Base-by-base conservation (phyloP, 2,329 filamentous ascomycete genomes). In the Alternaria sp. region DNA sequence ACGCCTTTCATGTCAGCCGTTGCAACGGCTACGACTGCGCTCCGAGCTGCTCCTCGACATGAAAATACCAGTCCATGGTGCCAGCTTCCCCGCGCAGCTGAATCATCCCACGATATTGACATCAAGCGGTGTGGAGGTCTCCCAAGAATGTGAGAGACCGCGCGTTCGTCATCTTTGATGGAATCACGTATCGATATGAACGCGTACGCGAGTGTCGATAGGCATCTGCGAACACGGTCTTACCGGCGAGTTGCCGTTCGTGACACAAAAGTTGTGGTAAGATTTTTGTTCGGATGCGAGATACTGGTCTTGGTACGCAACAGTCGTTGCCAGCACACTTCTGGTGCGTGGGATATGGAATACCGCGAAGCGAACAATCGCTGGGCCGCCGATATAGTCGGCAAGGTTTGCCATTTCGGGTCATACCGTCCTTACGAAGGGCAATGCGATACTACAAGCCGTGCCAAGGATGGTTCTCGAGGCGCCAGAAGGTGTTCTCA, bases 121-220 rank as follows among this genome's bases (percentile, higher is more conserved):
- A 23, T 68, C 63, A 1, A 70, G 68, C 43, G 67, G 70, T 58
- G 73, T 69, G 2, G 84, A 83, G 9, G 71, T 82, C 0, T 85
- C 19, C 81, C 85, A 66, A 83, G 83, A 65, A 72, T 85, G 81
- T 82, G 21, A 81, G 77, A 7, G 83, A 85, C 5, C 73, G 70
- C 5, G 75, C 78, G 6, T 75, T 84, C 58, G 75, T 78, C 49
- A 70, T 81, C 4, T 85, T 84, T 15, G 80, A 85, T 53, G 74
- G 81, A 40, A 83, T 84, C 36, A 3, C 66, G 74, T 10, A 74
- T 73, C 36, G 68, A 75, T 49, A 74, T 69, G 6, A 66, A 55
- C 43, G 67, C 71, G 3, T 69, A 71, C 55, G 68, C 72, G 17
- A 59, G 68, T n/a, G 21, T 46, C 10, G 63, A 69, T 17, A 54